Conservation (phyloP, 2,329 filamentous ascomycete species). For the Fusarium coicis region DNA sequence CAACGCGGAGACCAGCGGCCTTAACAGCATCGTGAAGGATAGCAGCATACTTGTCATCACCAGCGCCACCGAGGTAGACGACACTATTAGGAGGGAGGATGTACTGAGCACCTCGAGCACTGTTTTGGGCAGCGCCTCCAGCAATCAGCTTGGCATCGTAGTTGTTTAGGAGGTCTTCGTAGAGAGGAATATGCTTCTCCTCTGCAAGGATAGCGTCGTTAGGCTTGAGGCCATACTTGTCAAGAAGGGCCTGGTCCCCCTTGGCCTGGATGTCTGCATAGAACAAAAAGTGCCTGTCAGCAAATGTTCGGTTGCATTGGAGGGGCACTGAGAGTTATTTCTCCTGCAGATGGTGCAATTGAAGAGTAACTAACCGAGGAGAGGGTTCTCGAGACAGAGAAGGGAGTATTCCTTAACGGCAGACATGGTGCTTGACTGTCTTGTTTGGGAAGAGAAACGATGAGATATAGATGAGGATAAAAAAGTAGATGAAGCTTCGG, state of each 20-base stretch:
- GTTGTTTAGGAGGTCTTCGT: slow-evolving; percentile 93
- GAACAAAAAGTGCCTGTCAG: slow-evolving; percentile 30
- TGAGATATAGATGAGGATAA: slow-evolving; percentile 15
- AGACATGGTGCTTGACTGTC: slow-evolving; percentile 68
- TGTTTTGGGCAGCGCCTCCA: slow-evolving; percentile 97
- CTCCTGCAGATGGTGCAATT: neutral
- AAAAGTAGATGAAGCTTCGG: slow-evolving; percentile 25
- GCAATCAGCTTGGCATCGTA: slow-evolving; percentile 94
- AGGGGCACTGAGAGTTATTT: neutral
- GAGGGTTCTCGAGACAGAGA: slow-evolving; percentile 95
- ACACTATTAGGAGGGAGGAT: slow-evolving; percentile 89
- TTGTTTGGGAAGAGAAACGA: slow-evolving; percentile 18
- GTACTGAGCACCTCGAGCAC: slow-evolving; percentile 95
- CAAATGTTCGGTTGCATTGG: slow-evolving; percentile 14
- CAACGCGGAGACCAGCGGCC: slow-evolving; percentile 88
- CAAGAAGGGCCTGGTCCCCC: slow-evolving; percentile 84
- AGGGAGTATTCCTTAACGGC: slow-evolving; percentile 84
- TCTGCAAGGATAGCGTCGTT: slow-evolving; percentile 98
- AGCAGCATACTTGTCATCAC: slow-evolving; percentile 94
- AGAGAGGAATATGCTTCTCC: slow-evolving; percentile 88
- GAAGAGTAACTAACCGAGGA: slow-evolving; percentile 75
- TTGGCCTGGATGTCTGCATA: slow-evolving; percentile 85
- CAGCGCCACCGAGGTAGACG: slow-evolving; percentile 92
- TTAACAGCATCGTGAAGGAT: slow-evolving; percentile 87
- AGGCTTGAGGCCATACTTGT: slow-evolving; percentile 93